Evolutionary conservation across 2,329 filamentous ascomycete species (phyloP), one percentile per base, ranked within the genome.

Genomic region (Stenocarpella maydis): DNA sequence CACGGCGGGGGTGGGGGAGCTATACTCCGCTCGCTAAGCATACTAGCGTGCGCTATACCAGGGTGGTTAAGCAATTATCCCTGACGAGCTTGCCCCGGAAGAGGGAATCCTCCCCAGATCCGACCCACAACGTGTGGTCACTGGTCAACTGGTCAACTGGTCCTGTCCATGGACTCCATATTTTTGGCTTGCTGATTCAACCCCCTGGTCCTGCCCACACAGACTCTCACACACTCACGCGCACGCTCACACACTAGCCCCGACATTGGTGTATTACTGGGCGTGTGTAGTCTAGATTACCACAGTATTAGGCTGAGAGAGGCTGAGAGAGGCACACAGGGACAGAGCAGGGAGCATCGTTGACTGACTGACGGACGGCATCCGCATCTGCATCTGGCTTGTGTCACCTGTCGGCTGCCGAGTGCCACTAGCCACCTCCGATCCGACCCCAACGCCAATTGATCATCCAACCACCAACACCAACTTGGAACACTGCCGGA

Each of bases 31-130:
- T n/a, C n/a, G n/a, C n/a, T n/a, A n/a, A n/a, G n/a, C n/a, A n/a
- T n/a, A n/a, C n/a, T n/a, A n/a, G n/a, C n/a, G n/a, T n/a, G n/a
- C n/a, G n/a, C n/a, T n/a, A n/a, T n/a, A n/a, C n/a, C n/a, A 12
- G 12, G 34, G 19, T 26, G 58, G 58, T 24, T 63, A 63, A 63
- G n/a, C 14, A 34, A 37, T 63, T 37, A 49, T 49, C 58, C 55
- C 19, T n/a, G 4, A 12, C 43, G 43, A 47, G 17, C 34, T n/a
- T n/a, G n/a, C 41, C 14, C 41, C 43, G 41, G 26, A 28, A 31
- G 28, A 63, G 21, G 10, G 34, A n/a, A n/a, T 43, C 26, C 41
- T 63, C 58, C 58, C 58, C 58, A 63, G 58, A 63, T 63, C 58
- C 58, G 58, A 49, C 49, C 58, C 31, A 34, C 31, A 34, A 4